phyloP scores from a whole-genome alignment of 495 filamentous ascomycete species.

The Aspergillus indologenus region DNA sequence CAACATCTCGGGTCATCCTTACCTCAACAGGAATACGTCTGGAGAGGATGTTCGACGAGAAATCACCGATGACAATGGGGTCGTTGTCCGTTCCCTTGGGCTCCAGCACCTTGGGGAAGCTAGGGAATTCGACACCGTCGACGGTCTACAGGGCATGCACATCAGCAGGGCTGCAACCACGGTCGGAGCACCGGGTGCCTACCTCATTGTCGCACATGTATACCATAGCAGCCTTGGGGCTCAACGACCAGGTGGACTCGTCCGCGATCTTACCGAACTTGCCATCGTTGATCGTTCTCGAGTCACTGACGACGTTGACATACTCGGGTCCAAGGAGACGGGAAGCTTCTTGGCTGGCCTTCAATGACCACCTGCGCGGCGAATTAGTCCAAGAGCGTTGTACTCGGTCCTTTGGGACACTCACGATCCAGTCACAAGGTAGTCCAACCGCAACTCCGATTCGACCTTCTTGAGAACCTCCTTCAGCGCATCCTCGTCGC shows the following conservation, averaged over 20 bases:
- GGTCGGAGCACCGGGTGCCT: not conserved
- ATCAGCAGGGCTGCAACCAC: not conserved
- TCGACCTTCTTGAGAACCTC: constrained; percentile 60
- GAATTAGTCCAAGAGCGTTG: constrained; percentile 6
- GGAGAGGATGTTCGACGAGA: constrained; percentile 69
- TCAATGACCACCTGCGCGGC: constrained; percentile 68
- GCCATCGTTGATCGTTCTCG: constrained; percentile 66
- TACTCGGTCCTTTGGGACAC: not conserved
- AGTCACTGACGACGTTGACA: constrained; percentile 75
- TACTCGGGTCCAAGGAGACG: constrained; percentile 71
- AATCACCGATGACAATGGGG: constrained; percentile 76
- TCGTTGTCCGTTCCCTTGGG: constrained; percentile 49
- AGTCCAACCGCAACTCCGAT: constrained; percentile 73
- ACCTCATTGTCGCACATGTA: constrained; percentile 96
- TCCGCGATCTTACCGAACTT: constrained; percentile 85
- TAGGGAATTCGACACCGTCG: constrained; percentile 90
- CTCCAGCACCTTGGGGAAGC: constrained; percentile 64
- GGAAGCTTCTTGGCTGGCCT: constrained; percentile 82
- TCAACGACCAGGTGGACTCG: constrained; percentile 73
- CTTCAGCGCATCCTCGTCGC: constrained; percentile 52
- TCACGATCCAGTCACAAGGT: constrained; percentile 76
- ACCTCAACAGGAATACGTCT: constrained; percentile 60
- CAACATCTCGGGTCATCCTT: not conserved
- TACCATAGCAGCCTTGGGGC: constrained; percentile 67
- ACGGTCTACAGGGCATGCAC: constrained; percentile 27